Conservation (phyloP, 176 grass and related monocot genomes). For the Avena insularis region DNA sequence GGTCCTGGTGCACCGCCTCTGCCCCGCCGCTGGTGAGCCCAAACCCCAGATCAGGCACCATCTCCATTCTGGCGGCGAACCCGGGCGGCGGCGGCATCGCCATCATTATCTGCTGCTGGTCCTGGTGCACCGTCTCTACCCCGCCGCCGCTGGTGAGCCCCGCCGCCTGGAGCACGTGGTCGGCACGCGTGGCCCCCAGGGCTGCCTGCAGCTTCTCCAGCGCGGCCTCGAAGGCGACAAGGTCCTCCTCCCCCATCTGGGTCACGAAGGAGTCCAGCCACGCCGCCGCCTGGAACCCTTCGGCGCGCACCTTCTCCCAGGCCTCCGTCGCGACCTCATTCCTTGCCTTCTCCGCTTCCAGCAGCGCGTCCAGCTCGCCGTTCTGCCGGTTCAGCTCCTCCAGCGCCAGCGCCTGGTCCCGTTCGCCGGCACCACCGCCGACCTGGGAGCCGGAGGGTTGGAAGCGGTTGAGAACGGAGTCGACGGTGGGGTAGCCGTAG, state of each 20-base stretch:
- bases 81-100: too few species aligned
- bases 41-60: too few species aligned
- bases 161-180: not conserved
- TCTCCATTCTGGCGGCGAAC: too few species aligned
- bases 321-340: not conserved
- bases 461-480: not conserved
- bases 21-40: too few species aligned
- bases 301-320: not conserved
- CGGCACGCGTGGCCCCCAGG: not conserved
- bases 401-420: not conserved
- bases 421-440: not conserved
- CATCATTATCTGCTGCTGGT: too few species aligned
- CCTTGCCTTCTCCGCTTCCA: not conserved
- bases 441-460: not conserved
- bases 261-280: not conserved
- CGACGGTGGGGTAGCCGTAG: slow-evolving; percentile 4
- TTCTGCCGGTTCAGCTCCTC: not conserved
- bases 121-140: too few species aligned
- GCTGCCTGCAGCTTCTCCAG: not conserved
- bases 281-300: not conserved
- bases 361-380: not conserved
- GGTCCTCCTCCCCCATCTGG: not conserved
- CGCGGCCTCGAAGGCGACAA: not conserved
- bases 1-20: too few species aligned
- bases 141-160: too few species aligned